These are phyloP conservation scores for Penicillium oxalicum DNA, from an alignment of 2,329 filamentous ascomycete genomes.

Conservation along the genomic window DNA sequence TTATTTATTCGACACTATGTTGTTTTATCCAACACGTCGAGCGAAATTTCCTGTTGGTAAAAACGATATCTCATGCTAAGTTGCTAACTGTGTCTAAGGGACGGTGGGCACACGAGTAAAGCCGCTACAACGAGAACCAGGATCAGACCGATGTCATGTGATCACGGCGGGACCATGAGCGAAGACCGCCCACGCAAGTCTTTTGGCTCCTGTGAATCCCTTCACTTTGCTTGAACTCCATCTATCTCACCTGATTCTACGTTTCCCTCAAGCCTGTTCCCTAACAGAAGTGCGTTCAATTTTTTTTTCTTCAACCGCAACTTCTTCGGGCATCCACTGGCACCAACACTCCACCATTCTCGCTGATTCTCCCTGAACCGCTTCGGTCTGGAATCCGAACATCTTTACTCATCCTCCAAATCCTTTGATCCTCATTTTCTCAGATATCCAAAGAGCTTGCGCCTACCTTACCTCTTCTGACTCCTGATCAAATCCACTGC, in stretches of 20 bases:
- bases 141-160: conserved; percentile 7
- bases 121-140: not conserved
- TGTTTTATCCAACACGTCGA: not conserved
- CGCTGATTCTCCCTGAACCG: too few species aligned
- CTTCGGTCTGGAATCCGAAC: too few species aligned
- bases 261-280: not conserved
- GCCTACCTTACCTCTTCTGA: not conserved
- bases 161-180: not conserved
- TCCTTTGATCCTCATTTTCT: too few species aligned
- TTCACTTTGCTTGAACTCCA: conserved; percentile 5
- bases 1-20: too few species aligned
- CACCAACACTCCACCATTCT: not conserved
- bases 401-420: too few species aligned
- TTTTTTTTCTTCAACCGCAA: not conserved
- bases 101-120: too few species aligned
- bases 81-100: too few species aligned
- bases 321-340: not conserved
- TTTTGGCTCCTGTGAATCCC: conserved; percentile 9
- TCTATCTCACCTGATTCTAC: not conserved
- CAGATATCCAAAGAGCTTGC: not conserved
- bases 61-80: too few species aligned
- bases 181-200: conserved; percentile 10
- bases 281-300: not conserved
- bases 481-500: not conserved
- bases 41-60: too few species aligned